Evolutionary conservation across 2,329 filamentous ascomycete species (phyloP), one percentile per base, ranked within the genome.

Genomic region (Aspergillus uvarum): DNA sequence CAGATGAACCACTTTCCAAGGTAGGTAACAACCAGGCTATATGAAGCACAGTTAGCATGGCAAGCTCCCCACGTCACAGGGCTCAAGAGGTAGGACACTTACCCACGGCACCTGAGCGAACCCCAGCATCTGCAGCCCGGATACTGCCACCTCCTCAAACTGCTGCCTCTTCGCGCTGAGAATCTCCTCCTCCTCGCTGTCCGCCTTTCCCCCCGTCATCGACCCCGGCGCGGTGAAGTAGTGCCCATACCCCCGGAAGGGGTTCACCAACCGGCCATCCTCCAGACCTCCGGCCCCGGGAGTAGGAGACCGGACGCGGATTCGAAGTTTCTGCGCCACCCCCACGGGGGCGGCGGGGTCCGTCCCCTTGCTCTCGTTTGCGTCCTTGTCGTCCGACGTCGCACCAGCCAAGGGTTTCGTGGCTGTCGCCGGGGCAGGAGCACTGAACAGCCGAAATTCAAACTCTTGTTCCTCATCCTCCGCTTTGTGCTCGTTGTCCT

Each of bases 391-490:
- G 4, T 35, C 32, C 14, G 32, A 12, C 32, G 32, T 35, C 32
- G 32, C 32, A 35, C 14, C 32, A 16, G 32, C 32, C 14, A 16
- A 7, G 38, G 38, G 38, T 19, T 44, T 44, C 38, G 38, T 44
- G 38, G 38, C 16, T 19, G 56, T 10, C 16, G 55, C 52, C 2
- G 58, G 47, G 5, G 67, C 47, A 4, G 73, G 71, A 2, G 70
- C 71, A 48, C 70, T 75, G 67, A 79, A 79, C 14, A 79, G 62
- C 7, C 77, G 72, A 62, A 79, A 79, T 54, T 79, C 77, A 57
- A 78, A 79, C 61, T 78, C 77, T 58, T 77, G 74, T 57, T 79
- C 77, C 32, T 77, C 74, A 1, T 75, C 74, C 53, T 73, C 71
- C 16, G 38, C 38, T 1, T 67, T 61, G 2, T 51, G 59, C n/a